Evolutionary conservation across 768 basidiomycete genomes (phyloP), one percentile per base, ranked within the genome.

Genomic region (Collybia nuda): DNA sequence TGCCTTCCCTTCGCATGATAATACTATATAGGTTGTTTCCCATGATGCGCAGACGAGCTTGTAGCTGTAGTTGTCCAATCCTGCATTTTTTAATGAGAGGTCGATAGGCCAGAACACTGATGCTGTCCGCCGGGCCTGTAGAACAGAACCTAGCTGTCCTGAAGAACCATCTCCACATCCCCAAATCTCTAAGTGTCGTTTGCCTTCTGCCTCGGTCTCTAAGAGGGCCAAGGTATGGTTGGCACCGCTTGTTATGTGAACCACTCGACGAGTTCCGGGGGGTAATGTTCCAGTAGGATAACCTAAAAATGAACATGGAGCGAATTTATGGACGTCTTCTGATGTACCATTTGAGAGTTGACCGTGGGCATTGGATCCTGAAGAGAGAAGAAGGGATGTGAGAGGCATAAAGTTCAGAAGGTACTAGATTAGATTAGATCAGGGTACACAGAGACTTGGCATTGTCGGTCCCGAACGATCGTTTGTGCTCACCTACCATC

Each of bases 21-120:
- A 68, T 2, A 84, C 85, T 40, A 91, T 67, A 58, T 87, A 92
- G 45, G 84, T 84, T 6, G 92, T 91, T 66, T 96, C 88, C 93
- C 94, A 97, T 39, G 84, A 76, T 0, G 86, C 81, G 12, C 82
- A 81, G 14, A 93, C 70, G 21, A 71, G 57, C 24, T 73, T 76
- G 38, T 74, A 68, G 15, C 65, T 56, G 64, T 84, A 84, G 4
- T 67, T 73, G 0, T 45, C 50, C 14, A 78, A 59, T 9, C 69
- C 70, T 23, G 67, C 50, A 43, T 59, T 57, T 6, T 70, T 59
- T 1, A 78, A 58, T 14, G 67, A 60, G 1, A 85, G 62, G 24
- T 70, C 57, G 44, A 89, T 68, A 12, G 68, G 77, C 50, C 67
- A 66, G 58, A 91, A 88, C 9, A 74, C 47, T 4, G 71, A 56